These are phyloP conservation scores for Cystoderma amianthinum DNA, from an alignment of 768 basidiomycete species.

Conservation along the genomic window DNA sequence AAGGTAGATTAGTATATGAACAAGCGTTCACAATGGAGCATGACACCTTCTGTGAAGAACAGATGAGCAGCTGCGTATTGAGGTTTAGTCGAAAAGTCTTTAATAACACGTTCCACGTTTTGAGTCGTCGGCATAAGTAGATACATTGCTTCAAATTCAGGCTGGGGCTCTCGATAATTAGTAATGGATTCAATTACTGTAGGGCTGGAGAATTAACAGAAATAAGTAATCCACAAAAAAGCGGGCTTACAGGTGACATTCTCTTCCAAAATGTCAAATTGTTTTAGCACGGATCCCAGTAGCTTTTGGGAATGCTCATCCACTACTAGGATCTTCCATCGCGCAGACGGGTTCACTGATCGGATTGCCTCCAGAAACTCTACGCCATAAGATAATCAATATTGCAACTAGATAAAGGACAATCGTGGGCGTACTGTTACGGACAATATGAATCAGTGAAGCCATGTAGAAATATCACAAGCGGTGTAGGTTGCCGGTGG, in stretches of 20 bases:
- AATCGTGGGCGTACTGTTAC: constrained; percentile 28
- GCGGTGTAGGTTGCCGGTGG: not conserved
- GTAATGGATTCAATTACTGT: constrained; percentile 91
- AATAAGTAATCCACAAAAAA: constrained; percentile 6
- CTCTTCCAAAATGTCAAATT: constrained; percentile 91
- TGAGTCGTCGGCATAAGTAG: constrained; percentile 91
- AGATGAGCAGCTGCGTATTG: constrained; percentile 83
- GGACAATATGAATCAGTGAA: constrained; percentile 34
- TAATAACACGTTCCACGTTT: constrained; percentile 88
- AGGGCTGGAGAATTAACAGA: not conserved
- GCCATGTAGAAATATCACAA: constrained; percentile 19
- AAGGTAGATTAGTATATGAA: constrained; percentile 2
- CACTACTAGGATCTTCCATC: constrained; percentile 98
- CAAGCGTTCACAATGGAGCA: constrained; percentile 6
- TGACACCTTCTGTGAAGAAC: constrained; percentile 91
- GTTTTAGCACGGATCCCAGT: constrained; percentile 79
- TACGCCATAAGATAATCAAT: constrained; percentile 17
- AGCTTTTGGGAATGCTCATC: constrained; percentile 88
- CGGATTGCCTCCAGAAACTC: constrained; percentile 86
- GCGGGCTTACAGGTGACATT: constrained; percentile 83
- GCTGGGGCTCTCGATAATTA: constrained; percentile 74
- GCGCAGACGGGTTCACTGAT: constrained; percentile 76
- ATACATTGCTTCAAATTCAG: constrained; percentile 87
- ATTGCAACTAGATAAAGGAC: constrained; percentile 2
- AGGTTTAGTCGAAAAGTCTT: constrained; percentile 58